Conservation (phyloP, 768 basidiomycete species). For the Hortiboletus flavorubellus region DNA sequence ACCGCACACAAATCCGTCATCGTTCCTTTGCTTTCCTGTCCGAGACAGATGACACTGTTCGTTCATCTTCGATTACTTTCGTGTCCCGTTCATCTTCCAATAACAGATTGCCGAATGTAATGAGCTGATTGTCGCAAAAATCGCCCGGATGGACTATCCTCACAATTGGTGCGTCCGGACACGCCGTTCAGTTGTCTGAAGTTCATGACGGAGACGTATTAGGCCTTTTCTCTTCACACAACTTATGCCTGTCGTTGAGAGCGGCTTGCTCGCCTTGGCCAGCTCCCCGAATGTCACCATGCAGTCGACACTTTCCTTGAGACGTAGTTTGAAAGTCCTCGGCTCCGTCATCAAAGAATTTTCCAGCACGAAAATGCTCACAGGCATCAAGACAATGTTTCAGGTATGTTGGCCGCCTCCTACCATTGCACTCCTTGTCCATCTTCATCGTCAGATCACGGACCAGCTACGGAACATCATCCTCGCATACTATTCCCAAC, state of each 20-base stretch:
- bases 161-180: slow-evolving; percentile 53
- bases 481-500: slow-evolving; percentile 56
- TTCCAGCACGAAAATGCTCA: slow-evolving; percentile 63
- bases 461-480: slow-evolving; percentile 48
- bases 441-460: slow-evolving; percentile 17
- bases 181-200: not conserved
- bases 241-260: slow-evolving; percentile 54
- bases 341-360: slow-evolving; percentile 71
- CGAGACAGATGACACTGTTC: slow-evolving; percentile 65
- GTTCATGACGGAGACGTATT: not conserved
- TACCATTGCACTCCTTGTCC: not conserved
- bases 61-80: slow-evolving; percentile 38
- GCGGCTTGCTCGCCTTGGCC: slow-evolving; percentile 49
- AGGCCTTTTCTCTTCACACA: slow-evolving; percentile 31
- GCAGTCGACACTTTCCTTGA: slow-evolving; percentile 47
- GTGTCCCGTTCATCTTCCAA: not conserved
- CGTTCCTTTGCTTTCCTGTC: slow-evolving; percentile 66
- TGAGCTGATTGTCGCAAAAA: slow-evolving; percentile 67
- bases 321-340: slow-evolving; percentile 60
- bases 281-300: slow-evolving; percentile 39
- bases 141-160: slow-evolving; percentile 78
- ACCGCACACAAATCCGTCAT: slow-evolving; percentile 60
- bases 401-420: slow-evolving; percentile 39
- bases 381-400: slow-evolving; percentile 63
- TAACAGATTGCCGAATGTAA: slow-evolving; percentile 71